Evolutionary conservation across 164 flowering plant species (phyloP).

Genomic region (Stephania cephalantha): DNA sequence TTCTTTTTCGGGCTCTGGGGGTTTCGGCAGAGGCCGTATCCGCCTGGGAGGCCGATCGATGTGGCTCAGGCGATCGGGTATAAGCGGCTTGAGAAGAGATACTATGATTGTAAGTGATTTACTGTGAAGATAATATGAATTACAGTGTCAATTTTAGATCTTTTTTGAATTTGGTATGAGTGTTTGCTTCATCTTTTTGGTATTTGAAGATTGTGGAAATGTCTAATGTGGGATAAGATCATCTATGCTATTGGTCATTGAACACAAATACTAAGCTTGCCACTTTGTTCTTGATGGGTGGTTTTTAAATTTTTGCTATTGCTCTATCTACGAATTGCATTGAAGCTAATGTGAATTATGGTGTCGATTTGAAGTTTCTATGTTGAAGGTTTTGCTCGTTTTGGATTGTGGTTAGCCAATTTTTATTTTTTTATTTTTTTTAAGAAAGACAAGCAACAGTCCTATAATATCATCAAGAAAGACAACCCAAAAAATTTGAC

Average conservation of each 20-base stretch:
- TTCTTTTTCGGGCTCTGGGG: constrained; percentile 96
- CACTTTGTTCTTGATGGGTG: neutral
- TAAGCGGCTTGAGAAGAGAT: constrained; percentile 75
- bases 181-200: neutral
- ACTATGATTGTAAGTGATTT: constrained; percentile 79
- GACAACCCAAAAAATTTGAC: no score
- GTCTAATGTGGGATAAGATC: neutral
- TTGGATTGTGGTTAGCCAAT: no score
- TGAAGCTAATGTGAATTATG: no score
- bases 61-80: constrained; percentile 92
- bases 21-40: constrained; percentile 79
- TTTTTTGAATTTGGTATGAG: no score
- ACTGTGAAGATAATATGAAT: neutral
- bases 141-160: neutral
- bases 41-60: constrained; percentile 75
- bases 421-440: no score
- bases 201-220: no score
- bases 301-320: neutral
- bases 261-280: neutral
- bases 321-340: no score
- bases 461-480: no score
- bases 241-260: neutral
- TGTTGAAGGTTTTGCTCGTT: no score
- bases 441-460: no score
- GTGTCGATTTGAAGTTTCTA: no score